phyloP scores from a whole-genome alignment of 805 yeast genomes.

The Maudiozyma turicensis region DNA sequence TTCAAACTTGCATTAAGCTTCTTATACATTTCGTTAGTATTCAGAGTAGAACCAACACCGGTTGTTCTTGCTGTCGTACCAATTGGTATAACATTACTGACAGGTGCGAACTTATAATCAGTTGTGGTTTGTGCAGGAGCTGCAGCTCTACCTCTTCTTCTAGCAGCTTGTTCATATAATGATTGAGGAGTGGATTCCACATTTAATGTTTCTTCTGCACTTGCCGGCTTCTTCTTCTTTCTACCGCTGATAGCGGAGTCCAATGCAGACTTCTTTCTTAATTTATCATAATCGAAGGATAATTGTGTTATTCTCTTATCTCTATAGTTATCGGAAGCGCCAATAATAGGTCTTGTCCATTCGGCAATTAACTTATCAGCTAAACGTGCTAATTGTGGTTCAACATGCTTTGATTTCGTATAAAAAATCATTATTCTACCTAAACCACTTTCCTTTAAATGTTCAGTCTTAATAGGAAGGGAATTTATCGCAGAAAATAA shows the following conservation, averaged over 20 bases:
- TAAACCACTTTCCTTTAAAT: conserved; percentile 85
- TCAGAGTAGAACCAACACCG: conserved; percentile 44
- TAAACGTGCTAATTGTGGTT: conserved; percentile 70
- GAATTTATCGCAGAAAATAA: conserved; percentile 62
- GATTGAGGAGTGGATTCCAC: conserved; percentile 36
- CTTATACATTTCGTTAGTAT: conserved; percentile 71
- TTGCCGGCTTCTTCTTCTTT: conserved; percentile 18
- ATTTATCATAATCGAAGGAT: conserved; percentile 54
- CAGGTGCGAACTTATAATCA: conserved; percentile 87
- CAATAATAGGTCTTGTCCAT: conserved; percentile 98
- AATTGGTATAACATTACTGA: conserved; percentile 41
- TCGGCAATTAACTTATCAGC: conserved; percentile 90
- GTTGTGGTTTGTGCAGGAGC: conserved; percentile 87
- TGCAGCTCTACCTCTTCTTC: conserved; percentile 87
- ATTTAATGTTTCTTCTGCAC: conserved; percentile 12
- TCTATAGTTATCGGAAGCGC: conserved; percentile 87
- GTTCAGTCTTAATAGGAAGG: conserved; percentile 91
- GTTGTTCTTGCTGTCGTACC: conserved; percentile 32
- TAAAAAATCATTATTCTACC: conserved; percentile 92
- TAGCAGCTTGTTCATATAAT: conserved; percentile 82
- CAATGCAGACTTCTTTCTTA: conserved; percentile 30
- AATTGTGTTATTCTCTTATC: conserved; percentile 67
- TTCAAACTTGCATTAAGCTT: conserved; percentile 46
- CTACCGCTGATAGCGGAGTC: conserved; percentile 25
- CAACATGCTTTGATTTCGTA: conserved; percentile 83